phyloP scores from a whole-genome alignment of 2,329 filamentous ascomycete species.

The Curvularia spicifera region DNA sequence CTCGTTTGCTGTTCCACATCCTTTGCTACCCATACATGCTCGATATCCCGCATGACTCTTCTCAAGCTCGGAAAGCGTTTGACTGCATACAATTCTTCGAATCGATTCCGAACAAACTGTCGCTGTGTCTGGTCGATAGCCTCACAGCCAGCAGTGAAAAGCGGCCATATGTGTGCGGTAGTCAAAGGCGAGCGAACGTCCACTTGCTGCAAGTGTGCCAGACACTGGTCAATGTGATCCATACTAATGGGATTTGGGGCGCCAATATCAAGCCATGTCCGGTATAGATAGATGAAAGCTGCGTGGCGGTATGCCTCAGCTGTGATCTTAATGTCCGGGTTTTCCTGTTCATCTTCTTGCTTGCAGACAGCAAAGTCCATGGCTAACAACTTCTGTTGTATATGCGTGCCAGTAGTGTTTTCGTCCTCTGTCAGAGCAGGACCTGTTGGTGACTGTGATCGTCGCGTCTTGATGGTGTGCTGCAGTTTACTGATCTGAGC shows the following conservation, averaged over 20 bases:
- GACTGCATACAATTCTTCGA: constrained; percentile 31
- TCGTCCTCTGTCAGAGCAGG: constrained; percentile 25
- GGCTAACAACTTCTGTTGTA: constrained; percentile 28
- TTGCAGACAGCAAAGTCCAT: constrained; percentile 25
- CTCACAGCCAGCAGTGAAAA: constrained; percentile 43
- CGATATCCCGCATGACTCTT: constrained; percentile 37
- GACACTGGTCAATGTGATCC: constrained; percentile 36
- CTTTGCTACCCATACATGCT: constrained; percentile 40
- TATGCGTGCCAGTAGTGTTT: constrained; percentile 24
- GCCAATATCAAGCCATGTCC: constrained; percentile 42
- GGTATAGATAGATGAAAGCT: constrained; percentile 45
- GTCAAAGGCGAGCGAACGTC: constrained; percentile 31
- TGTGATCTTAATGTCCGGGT: constrained; percentile 29
- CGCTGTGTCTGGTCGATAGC: constrained; percentile 29
- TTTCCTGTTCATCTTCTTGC: neutral
- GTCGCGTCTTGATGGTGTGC: constrained; percentile 26
- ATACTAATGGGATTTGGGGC: constrained; percentile 40
- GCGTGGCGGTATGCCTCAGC: constrained; percentile 42
- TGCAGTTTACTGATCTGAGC: constrained; percentile 38
- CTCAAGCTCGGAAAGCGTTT: constrained; percentile 36
- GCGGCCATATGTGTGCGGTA: constrained; percentile 42
- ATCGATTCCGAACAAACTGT: constrained; percentile 36
- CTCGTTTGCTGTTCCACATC: constrained; percentile 31
- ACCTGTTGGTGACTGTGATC: constrained; percentile 3
- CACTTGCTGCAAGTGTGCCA: constrained; percentile 27